Percentiles rank a stretch among this genome's conserved stretches.
Evolutionary conservation across 2,329 filamentous ascomycete genomes (phyloP).

Genomic region (Sarocladiaceae sp.): DNA sequence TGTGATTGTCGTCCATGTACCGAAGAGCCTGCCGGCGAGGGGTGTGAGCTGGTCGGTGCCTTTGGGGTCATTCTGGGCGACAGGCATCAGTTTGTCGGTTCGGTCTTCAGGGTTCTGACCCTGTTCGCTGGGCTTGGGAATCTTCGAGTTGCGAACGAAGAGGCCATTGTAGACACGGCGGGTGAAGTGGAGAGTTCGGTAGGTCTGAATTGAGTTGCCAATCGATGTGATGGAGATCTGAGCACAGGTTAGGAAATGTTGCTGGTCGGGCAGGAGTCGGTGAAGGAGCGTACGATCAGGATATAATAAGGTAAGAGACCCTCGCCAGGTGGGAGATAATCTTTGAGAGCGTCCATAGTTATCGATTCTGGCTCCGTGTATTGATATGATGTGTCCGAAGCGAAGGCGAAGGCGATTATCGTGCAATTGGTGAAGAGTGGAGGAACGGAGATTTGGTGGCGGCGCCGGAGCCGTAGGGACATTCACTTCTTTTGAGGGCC

Average conservation of each 20-base stretch:
- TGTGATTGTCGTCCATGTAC: constrained; percentile 81
- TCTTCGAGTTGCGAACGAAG: constrained; percentile 47
- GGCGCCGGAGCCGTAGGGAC: too few relatives aligned
- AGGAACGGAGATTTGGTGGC: background rate
- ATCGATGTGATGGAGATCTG: constrained; percentile 81
- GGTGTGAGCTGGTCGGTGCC: constrained; percentile 63
- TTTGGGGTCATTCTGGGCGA: constrained; percentile 30
- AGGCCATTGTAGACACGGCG: constrained; percentile 78
- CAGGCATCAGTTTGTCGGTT: constrained; percentile 45
- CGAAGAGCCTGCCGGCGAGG: constrained; percentile 75
- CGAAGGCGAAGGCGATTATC: too few relatives aligned
- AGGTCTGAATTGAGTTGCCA: constrained; percentile 81
- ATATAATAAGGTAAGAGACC: constrained; percentile 58
- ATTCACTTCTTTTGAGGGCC: too few relatives aligned
- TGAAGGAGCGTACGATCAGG: constrained; percentile 45
- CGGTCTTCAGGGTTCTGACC: constrained; percentile 48
- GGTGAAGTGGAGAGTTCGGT: constrained; percentile 74
- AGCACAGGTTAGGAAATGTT: too few relatives aligned
- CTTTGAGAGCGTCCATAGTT: constrained; percentile 41
- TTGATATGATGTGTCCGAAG: too few relatives aligned
- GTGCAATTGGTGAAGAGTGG: background rate
- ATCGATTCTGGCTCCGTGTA: too few relatives aligned
- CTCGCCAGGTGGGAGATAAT: constrained; percentile 43
- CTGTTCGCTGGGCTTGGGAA: constrained; percentile 32
- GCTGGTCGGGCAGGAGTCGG: background rate